A percentile compares a stretch with the other conserved stretches of the same genome.
phyloP scores from a whole-genome alignment of 345 rosid species.

The Arabidopsis arenosa region DNA sequence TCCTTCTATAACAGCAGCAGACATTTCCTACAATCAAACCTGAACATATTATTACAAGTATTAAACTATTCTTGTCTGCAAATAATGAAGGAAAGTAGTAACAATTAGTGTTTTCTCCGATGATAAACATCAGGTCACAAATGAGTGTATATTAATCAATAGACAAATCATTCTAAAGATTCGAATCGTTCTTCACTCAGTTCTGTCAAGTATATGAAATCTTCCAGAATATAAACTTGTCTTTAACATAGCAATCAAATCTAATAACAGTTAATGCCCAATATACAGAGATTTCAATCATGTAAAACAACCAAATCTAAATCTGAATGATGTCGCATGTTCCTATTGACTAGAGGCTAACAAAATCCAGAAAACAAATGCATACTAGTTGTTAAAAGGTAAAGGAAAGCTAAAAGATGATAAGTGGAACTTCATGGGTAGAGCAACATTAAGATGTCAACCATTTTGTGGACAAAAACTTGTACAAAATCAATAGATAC shows the following conservation, averaged over 20 bases:
- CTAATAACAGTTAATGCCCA: not conserved
- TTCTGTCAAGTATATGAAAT: not conserved
- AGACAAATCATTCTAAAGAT: not conserved
- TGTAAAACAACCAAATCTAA: not conserved
- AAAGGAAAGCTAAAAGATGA: not conserved
- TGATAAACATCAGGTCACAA: too few relatives aligned
- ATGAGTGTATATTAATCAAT: too few relatives aligned
- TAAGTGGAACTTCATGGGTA: not conserved
- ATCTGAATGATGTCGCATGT: not conserved
- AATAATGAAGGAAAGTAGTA: not conserved
- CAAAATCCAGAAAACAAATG: not conserved
- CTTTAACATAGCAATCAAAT: not conserved
- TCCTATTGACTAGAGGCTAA: conserved; percentile 1
- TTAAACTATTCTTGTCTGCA: conserved; percentile 9
- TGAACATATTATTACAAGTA: conserved; percentile 12
- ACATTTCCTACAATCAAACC: conserved; percentile 58
- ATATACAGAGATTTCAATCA: not conserved
- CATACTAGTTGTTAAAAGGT: not conserved
- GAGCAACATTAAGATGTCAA: not conserved
- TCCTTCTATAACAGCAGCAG: conserved; percentile 60
- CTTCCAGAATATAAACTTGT: not conserved
- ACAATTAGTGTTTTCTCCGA: not conserved
- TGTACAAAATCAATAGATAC: conserved; percentile 15
- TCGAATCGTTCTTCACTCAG: not conserved
- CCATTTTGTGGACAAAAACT: not conserved